A percentile compares a stretch with the other conserved stretches of the same genome.
Evolutionary conservation across 805 yeast species (phyloP).

Genomic region (Wickerhamiella dianesei): DNA sequence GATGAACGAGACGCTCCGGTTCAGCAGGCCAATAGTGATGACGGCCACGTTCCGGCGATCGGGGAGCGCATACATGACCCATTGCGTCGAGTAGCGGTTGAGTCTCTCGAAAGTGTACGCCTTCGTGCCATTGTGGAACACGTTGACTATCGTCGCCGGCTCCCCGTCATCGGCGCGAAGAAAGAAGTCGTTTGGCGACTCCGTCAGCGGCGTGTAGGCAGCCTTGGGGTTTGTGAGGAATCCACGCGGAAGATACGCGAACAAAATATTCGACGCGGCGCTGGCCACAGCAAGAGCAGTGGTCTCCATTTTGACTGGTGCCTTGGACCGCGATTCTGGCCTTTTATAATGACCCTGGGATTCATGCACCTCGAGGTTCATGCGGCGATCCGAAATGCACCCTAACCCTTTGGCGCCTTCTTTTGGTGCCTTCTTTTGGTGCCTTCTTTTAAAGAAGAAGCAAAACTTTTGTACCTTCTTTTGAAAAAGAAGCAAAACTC

Average conservation of each 20-base stretch:
- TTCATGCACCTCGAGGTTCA: no score
- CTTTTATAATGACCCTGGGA: no score
- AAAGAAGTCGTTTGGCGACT: constrained; percentile 28
- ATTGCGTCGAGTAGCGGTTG: constrained; percentile 36
- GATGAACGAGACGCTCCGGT: constrained; percentile 30
- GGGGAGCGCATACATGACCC: constrained; percentile 36
- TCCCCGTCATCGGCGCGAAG: constrained; percentile 39
- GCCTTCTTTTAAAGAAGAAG: no score
- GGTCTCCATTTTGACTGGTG: not conserved
- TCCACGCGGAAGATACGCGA: not conserved
- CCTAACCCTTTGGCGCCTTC: no score
- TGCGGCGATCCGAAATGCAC: no score
- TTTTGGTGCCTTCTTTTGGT: no score
- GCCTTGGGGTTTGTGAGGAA: not conserved
- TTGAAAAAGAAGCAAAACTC: no score
- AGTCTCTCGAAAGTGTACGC: constrained; percentile 40
- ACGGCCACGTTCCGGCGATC: constrained; percentile 38
- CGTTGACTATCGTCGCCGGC: constrained; percentile 34
- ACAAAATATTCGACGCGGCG: not conserved
- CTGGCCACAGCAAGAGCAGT: not conserved
- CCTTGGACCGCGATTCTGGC: not conserved
- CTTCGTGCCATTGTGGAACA: constrained; percentile 35
- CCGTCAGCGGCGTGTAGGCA: not conserved
- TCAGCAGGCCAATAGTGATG: constrained; percentile 36
- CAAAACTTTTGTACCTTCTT: no score